Evolutionary conservation across 164 flowering plant genomes (phyloP).

Genomic region (Sextonia rubra): DNA sequence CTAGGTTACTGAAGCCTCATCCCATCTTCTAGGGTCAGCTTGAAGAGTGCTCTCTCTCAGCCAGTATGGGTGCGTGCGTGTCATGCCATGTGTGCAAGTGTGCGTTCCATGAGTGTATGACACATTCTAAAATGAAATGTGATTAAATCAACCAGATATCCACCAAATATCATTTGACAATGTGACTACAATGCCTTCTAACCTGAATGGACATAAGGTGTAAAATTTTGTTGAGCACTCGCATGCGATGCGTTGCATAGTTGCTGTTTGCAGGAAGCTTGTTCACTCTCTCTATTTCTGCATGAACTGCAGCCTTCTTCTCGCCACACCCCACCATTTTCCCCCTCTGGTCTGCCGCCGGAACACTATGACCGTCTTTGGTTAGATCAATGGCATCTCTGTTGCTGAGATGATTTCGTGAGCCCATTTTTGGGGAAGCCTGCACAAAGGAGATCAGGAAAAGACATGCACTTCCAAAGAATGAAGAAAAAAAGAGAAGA

Average conservation of each 20-base stretch:
- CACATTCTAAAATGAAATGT: neutral
- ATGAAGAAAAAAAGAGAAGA: too few relatives aligned
- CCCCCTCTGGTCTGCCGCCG: slow-evolving; percentile 14
- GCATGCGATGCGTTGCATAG: slow-evolving; percentile 59
- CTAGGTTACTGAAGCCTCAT: too few relatives aligned
- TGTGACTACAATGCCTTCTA: neutral
- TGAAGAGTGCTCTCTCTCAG: too few relatives aligned
- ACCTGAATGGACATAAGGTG: slow-evolving; percentile 72
- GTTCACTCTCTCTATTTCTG: slow-evolving; percentile 57
- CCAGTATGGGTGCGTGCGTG: too few relatives aligned
- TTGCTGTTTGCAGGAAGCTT: slow-evolving; percentile 59
- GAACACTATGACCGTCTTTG: slow-evolving; percentile 21
- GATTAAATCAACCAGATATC: neutral
- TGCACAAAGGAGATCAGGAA: neutral
- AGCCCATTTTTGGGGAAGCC: slow-evolving; percentile 16
- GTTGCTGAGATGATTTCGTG: slow-evolving; percentile 14
- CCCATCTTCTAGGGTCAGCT: too few relatives aligned
- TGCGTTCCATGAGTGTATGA: too few relatives aligned
- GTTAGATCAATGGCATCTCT: slow-evolving; percentile 15
- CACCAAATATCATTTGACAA: neutral
- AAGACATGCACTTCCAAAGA: too few relatives aligned
- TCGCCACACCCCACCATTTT: slow-evolving; percentile 32
- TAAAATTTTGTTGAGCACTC: slow-evolving; percentile 63
- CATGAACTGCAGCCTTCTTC: slow-evolving; percentile 47
- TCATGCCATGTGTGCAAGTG: too few relatives aligned